These are phyloP conservation scores for Mycena sanguinolenta DNA, from an alignment of 768 basidiomycete species.

Conservation along the genomic window DNA sequence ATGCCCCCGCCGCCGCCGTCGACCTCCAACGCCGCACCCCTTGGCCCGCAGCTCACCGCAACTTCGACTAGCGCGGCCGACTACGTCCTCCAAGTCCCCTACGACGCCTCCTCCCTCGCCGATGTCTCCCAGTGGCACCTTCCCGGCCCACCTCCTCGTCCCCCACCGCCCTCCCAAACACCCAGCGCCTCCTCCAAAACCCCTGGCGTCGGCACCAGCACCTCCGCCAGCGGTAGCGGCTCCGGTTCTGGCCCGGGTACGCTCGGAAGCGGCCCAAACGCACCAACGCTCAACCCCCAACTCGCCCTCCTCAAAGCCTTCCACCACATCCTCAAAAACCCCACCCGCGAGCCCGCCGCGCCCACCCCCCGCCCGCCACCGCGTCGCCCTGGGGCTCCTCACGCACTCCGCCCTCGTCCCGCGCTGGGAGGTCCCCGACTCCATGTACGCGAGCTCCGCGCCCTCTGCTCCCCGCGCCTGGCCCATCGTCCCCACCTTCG, in stretches of 20 bases:
- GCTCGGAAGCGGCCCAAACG: too few species aligned
- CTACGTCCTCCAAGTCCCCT: constrained; percentile 79
- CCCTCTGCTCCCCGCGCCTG: constrained; percentile 75
- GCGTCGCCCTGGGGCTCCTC: constrained; percentile 81
- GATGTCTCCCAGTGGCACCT: constrained; percentile 79
- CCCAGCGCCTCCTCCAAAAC: constrained; percentile 56
- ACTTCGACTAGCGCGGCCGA: constrained; percentile 69
- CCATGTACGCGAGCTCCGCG: constrained; percentile 69
- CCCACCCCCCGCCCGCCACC: constrained; percentile 76
- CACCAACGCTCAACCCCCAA: constrained; percentile 64
- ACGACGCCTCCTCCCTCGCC: constrained; percentile 79
- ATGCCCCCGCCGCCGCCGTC: constrained; percentile 46
- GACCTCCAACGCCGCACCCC: constrained; percentile 49
- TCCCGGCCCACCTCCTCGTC: constrained; percentile 55
- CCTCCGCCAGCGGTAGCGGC: too few species aligned
- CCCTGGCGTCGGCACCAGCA: too few species aligned
- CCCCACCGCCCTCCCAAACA: constrained; percentile 43
- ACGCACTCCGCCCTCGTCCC: constrained; percentile 66
- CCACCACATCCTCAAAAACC: constrained; percentile 83
- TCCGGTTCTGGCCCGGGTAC: too few species aligned
- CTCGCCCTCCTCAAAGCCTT: constrained; percentile 77
- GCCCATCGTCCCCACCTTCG: constrained; percentile 75
- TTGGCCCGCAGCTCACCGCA: constrained; percentile 59
- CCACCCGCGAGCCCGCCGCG: constrained; percentile 53
- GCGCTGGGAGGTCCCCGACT: constrained; percentile 79